These are phyloP conservation scores for Russula sp. DNA, from an alignment of 768 basidiomycete genomes.

Conservation along the genomic window DNA sequence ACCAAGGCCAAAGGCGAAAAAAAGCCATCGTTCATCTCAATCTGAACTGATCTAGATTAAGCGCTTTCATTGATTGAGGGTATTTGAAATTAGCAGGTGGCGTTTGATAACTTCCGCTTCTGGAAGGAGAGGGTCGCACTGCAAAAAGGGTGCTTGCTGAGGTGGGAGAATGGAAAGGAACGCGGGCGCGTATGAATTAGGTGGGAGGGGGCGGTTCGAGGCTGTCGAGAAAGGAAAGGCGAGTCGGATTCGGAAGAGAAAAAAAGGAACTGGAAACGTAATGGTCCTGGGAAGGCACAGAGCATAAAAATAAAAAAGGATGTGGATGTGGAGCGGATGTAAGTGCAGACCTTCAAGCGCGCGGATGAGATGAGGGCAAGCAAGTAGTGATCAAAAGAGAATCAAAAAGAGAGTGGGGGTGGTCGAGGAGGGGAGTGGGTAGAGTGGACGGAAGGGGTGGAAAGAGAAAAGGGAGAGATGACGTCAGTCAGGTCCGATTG, in stretches of 20 bases:
- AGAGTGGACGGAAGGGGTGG: background rate
- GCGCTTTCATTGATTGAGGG: slow-evolving; percentile 1
- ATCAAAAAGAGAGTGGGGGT: background rate
- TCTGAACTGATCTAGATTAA: slow-evolving; percentile 6
- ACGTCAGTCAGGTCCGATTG: background rate
- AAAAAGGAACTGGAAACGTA: slow-evolving; percentile 15
- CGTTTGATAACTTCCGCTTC: background rate
- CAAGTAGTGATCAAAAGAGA: background rate
- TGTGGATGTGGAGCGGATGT: slow-evolving; percentile 8
- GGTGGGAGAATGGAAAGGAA: slow-evolving; percentile 1
- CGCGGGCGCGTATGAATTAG: background rate
- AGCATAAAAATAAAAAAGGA: background rate
- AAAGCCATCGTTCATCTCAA: background rate
- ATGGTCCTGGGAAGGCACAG: slow-evolving; percentile 14
- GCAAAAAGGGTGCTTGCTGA: background rate
- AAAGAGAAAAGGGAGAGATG: background rate
- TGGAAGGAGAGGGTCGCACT: background rate
- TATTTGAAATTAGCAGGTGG: slow-evolving; percentile 3
- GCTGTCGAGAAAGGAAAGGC: slow-evolving; percentile 12
- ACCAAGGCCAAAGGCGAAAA: background rate
- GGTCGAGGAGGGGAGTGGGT: background rate
- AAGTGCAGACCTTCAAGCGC: background rate
- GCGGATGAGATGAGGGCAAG: background rate
- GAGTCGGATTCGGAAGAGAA: slow-evolving; percentile 6
- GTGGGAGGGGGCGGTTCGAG: background rate